Base-by-base conservation (phyloP, 768 basidiomycete genomes). In the Boletus sensibilis region DNA sequence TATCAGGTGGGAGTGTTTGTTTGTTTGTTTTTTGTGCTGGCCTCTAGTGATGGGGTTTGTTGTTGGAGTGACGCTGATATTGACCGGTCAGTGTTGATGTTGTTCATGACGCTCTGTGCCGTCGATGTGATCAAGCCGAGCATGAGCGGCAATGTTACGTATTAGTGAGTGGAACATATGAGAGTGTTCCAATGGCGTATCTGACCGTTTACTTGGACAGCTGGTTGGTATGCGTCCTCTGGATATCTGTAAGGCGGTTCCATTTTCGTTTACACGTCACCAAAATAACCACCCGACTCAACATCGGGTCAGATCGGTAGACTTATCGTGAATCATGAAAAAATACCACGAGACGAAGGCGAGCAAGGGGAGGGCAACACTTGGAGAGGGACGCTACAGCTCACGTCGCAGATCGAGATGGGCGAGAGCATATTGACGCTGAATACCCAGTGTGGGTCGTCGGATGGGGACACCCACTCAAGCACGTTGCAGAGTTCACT, bases 371-470 rank as follows among this genome's bases (percentile, higher is more conserved):
- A 29, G 1, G 40, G 49, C 35, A 35, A 8, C 13, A 55, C 45
- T 4, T 63, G 60, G 57, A 50, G 21, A 23, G 49, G 49, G 20
- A 51, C 44, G 10, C 11, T 56, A 2, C 54, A 65, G 27, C 49
- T 67, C 51, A 67, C 65, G 11, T 57, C 64, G 33, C 55, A 44
- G n/a, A 58, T 64, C 31, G 61, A 66, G 27, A 55, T 59, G 34
- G 57, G 55, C 21, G 38, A 53, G 42, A 38, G 35, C 55, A 21
- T 3, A 21, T 44, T 25, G 29, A 50, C 50, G 12, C 2, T 50
- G 40, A 51, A 52, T 21, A 55, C 48, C 18, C 23, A 20, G 12
- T 29, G n/a, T 41, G 35, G 39, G 37, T 43, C 44, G 16, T 42
- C 46, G 8, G 41, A 40, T 12, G 37, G 18, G 41, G 6, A 14